Evolutionary conservation across 306 rosid genomes (phyloP), one percentile per base, ranked within the genome.

Genomic region (Geum urbanum): DNA sequence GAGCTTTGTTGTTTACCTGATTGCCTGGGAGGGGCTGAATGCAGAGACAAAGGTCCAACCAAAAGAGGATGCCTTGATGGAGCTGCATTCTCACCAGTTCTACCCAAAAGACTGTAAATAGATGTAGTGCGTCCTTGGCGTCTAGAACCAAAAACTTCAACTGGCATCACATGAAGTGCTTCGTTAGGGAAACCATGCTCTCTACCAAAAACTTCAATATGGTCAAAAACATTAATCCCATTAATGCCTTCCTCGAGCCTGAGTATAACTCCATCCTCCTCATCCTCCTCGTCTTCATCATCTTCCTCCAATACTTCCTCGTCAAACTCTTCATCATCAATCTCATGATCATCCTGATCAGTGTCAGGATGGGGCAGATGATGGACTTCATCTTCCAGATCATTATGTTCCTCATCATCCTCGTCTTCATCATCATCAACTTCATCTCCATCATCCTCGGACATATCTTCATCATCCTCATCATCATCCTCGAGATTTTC

Each of bases 201-300:
- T 81, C 98, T 90, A 46, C 98, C 96, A 76, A 92, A 82, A 64
- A 88, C 94, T 88, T 92, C 98, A 82, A 92, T 89, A 69, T 88
- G 98, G 75, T 92, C 97, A 82, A 90, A 85, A 27, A 92, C 97
- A 81, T 92, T 90, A 69, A 92, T 92, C 76, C 97, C 98, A 84
- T 90, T 92, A 47, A 92, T 92, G 60, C 98, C 98, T 86, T 92
- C 98, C 85, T 92, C 98, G 66, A 92, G 86, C 83, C 98, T 84
- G 43, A 92, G 61, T 72, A 92, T 88, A 56, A 92, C 98, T 70
- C 92, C 97, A 79, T 92, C 95, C 51, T 90, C 98, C 35, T 92
- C 98, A 63, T 92, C 98, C 71, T 92, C 98, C 0, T 92, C 98
- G 16, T 92, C 97, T n/a, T 95, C 99, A 5, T 91, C 98, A 71